Conservation (phyloP, 345 rosid genomes). For the Tarenaya hassleriana region DNA sequence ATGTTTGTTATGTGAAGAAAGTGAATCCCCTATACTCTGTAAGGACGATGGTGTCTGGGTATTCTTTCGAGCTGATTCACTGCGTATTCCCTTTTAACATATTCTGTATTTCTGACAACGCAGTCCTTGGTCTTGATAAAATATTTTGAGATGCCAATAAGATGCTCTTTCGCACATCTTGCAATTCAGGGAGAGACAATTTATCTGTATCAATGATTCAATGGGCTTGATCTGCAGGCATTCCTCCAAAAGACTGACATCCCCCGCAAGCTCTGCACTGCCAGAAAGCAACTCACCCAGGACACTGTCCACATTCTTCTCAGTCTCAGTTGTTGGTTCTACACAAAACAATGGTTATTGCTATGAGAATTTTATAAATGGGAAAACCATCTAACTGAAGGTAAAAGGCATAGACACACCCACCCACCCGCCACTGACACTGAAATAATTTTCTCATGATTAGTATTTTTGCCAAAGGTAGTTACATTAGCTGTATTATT, state of each 20-base stretch:
- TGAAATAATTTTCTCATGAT: conserved; percentile 12
- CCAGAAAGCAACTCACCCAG: conserved; percentile 48
- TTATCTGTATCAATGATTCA: conserved; percentile 37
- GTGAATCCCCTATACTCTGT: conserved; percentile 27
- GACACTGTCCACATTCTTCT: conserved; percentile 36
- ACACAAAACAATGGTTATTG: conserved; percentile 16
- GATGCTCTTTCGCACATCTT: conserved; percentile 39
- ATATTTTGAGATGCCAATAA: conserved; percentile 38
- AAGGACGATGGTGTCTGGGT: conserved; percentile 14
- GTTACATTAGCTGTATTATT: conserved; percentile 29
- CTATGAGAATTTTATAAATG: conserved; percentile 19
- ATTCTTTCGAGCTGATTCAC: conserved; percentile 29
- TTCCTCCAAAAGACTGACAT: conserved; percentile 46
- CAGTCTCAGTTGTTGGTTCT: conserved; percentile 41
- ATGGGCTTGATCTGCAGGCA: conserved; percentile 55
- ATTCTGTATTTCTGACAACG: conserved; percentile 47
- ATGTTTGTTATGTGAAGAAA: conserved; percentile 24
- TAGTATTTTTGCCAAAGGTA: conserved; percentile 26
- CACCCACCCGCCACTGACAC: too few relatives aligned
- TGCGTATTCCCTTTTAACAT: conserved; percentile 31
- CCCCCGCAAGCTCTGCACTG: conserved; percentile 55
- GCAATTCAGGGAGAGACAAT: conserved; percentile 52
- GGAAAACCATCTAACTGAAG: conserved; percentile 16
- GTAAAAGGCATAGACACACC: not conserved
- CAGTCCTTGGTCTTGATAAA: conserved; percentile 39